These are phyloP conservation scores for Termitomyces sp. DNA, from an alignment of 768 basidiomycete genomes.

Conservation along the genomic window DNA sequence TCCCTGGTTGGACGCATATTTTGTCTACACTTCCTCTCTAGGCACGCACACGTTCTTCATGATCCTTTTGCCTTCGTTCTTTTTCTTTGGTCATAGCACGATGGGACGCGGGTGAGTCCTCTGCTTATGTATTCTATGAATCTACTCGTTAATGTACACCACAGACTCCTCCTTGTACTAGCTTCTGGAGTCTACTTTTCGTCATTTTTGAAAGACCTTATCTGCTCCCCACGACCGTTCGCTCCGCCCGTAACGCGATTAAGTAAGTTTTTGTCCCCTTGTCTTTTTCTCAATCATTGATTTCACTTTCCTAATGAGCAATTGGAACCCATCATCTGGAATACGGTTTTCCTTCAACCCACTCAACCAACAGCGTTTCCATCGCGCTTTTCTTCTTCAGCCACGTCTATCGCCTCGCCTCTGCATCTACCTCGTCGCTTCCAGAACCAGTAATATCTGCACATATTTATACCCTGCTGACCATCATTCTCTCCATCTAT, in stretches of 20 bases:
- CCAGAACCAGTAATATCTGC: constrained; percentile 36
- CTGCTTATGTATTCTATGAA: constrained; percentile 4
- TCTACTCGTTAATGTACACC: not conserved
- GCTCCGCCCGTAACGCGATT: constrained; percentile 88
- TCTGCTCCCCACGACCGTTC: constrained; percentile 87
- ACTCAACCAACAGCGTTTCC: constrained; percentile 87
- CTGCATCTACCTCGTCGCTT: constrained; percentile 15
- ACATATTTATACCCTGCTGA: constrained; percentile 34
- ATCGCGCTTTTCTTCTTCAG: constrained; percentile 79
- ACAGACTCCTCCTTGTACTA: constrained; percentile 62
- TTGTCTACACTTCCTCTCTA: constrained; percentile 75
- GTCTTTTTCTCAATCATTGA: not conserved
- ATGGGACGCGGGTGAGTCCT: constrained; percentile 64
- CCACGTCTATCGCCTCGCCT: constrained; percentile 48
- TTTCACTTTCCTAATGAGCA: constrained; percentile 30
- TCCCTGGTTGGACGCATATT: constrained; percentile 72
- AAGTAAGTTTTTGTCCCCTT: constrained; percentile 34
- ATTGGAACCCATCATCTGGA: constrained; percentile 80
- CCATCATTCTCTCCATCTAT: constrained; percentile 48
- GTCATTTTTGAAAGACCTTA: constrained; percentile 82
- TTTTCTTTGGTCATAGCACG: constrained; percentile 79
- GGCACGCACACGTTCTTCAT: constrained; percentile 94
- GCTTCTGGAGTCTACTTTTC: constrained; percentile 82
- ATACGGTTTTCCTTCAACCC: constrained; percentile 95
- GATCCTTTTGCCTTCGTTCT: constrained; percentile 77